Percentiles rank a stretch among this genome's conserved stretches.
These are phyloP conservation scores for Hypoxylon sp. DNA, from an alignment of 2,329 filamentous ascomycete genomes.

Conservation along the genomic window DNA sequence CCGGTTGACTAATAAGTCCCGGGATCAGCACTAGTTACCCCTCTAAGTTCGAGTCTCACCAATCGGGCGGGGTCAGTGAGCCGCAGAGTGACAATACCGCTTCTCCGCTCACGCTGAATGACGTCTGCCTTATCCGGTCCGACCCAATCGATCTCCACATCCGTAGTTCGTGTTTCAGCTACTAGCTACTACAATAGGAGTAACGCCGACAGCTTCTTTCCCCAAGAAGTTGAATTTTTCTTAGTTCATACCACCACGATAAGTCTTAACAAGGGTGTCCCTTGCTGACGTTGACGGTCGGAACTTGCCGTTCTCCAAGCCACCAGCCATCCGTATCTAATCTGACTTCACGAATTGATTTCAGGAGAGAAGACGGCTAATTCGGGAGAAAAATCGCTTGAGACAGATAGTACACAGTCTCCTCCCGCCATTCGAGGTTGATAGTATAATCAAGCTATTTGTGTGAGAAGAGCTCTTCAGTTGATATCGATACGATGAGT, in stretches of 20 bases:
- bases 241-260: conserved; percentile 16
- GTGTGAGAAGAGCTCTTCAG: conserved; percentile 13
- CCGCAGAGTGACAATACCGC: conserved; percentile 32
- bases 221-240: conserved; percentile 9
- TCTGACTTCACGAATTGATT: conserved; percentile 10
- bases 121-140: conserved; percentile 37
- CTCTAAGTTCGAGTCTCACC: conserved; percentile 13
- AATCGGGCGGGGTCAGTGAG: conserved; percentile 35
- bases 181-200: background rate
- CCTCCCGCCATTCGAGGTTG: background rate
- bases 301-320: conserved; percentile 3
- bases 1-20: conserved; percentile 5
- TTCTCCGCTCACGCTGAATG: conserved; percentile 31
- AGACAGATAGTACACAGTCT: background rate
- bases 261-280: conserved; percentile 18
- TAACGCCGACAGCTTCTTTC: conserved; percentile 16
- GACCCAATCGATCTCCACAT: conserved; percentile 27
- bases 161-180: conserved; percentile 21
- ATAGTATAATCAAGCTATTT: conserved; percentile 1
- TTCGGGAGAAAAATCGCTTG: background rate
- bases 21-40: conserved; percentile 11
- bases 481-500: conserved; percentile 42
- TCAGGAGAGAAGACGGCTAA: conserved; percentile 8
- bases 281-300: conserved; percentile 19
- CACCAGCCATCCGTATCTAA: conserved; percentile 9